Percentiles rank a stretch among this genome's conserved stretches.
These are phyloP conservation scores for Aspergillus felis DNA, from an alignment of 2,329 filamentous ascomycete genomes.

Conservation along the genomic window DNA sequence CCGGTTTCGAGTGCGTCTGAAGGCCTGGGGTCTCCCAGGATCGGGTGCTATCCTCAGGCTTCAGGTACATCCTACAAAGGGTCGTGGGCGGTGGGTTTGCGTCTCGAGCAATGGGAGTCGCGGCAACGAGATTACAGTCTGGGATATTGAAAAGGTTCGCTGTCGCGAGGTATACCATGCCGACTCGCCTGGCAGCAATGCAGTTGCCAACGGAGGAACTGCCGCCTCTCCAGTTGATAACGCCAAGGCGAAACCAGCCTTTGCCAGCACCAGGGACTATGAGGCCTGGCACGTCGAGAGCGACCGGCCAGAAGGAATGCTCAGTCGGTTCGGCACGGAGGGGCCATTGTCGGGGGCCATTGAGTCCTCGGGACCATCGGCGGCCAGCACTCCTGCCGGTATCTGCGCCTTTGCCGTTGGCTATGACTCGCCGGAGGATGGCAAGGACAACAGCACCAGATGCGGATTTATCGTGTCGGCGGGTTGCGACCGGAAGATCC, in stretches of 20 bases:
- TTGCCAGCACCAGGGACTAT: constrained; percentile 56
- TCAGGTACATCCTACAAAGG: constrained; percentile 71
- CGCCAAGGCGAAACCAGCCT: constrained; percentile 12
- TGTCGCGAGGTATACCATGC: constrained; percentile 84
- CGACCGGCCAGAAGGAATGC: constrained; percentile 80
- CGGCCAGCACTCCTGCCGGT: constrained; percentile 39
- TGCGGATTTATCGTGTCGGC: constrained; percentile 83
- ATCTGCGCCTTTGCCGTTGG: constrained; percentile 72
- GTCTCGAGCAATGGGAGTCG: constrained; percentile 82
- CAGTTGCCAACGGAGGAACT: constrained; percentile 35
- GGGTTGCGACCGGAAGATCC: constrained; percentile 82
- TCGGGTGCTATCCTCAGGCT: constrained; percentile 77
- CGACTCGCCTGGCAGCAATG: constrained; percentile 34
- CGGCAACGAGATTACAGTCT: constrained; percentile 80
- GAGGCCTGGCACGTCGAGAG: constrained; percentile 87
- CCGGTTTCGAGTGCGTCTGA: constrained; percentile 83
- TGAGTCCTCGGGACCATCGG: constrained; percentile 40
- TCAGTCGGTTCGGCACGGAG: constrained; percentile 70
- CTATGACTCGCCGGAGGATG: constrained; percentile 65
- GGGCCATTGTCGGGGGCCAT: constrained; percentile 49
- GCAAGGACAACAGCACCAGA: constrained; percentile 51
- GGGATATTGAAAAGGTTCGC: constrained; percentile 86
- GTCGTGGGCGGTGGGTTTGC: constrained; percentile 78
- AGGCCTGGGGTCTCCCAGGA: constrained; percentile 81
- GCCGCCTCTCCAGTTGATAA: constrained; percentile 48